Evolutionary conservation across 2,329 filamentous ascomycete species (phyloP).

Genomic region (Bipolaris cookei): DNA sequence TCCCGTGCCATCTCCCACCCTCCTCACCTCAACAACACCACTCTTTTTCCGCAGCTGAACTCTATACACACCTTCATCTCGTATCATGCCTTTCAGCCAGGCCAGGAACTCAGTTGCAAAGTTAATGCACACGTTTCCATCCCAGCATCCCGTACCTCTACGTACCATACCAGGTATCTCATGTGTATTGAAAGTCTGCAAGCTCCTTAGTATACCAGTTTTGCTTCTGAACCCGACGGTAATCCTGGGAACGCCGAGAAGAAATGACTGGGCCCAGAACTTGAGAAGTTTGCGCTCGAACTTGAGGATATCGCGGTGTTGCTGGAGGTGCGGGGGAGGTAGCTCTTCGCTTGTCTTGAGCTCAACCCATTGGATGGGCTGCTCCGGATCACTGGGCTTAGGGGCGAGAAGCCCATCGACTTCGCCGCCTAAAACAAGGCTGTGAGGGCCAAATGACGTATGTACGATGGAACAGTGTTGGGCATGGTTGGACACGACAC

Average conservation of each 20-base stretch:
- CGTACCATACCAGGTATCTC: conserved; percentile 78
- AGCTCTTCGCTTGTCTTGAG: conserved; percentile 87
- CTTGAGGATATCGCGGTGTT: conserved; percentile 70
- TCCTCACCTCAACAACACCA: conserved; percentile 73
- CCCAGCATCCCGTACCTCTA: conserved; percentile 74
- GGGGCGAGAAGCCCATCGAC: conserved; percentile 73
- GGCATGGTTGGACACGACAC: conserved; percentile 82
- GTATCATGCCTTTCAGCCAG: conserved; percentile 71
- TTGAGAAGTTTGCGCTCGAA: conserved; percentile 92
- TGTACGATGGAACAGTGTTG: conserved; percentile 96
- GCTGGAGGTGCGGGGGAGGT: conserved; percentile 48
- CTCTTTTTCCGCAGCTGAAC: conserved; percentile 71
- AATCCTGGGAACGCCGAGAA: conserved; percentile 90
- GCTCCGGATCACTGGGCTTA: conserved; percentile 25
- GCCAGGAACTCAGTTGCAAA: conserved; percentile 80
- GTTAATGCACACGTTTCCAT: conserved; percentile 92
- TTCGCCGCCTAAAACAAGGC: conserved; percentile 85
- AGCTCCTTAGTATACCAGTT: conserved; percentile 70
- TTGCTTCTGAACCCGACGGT: conserved; percentile 85
- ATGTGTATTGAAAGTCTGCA: conserved; percentile 82
- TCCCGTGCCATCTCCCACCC: conserved; percentile 76
- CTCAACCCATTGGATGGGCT: conserved; percentile 85
- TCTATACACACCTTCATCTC: conserved; percentile 77
- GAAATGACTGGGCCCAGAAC: conserved; percentile 95
- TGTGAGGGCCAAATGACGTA: conserved; percentile 79